Evolutionary conservation across 1,284 basidiomycete species (phyloP).

Genomic region (Inonotus hispidus): DNA sequence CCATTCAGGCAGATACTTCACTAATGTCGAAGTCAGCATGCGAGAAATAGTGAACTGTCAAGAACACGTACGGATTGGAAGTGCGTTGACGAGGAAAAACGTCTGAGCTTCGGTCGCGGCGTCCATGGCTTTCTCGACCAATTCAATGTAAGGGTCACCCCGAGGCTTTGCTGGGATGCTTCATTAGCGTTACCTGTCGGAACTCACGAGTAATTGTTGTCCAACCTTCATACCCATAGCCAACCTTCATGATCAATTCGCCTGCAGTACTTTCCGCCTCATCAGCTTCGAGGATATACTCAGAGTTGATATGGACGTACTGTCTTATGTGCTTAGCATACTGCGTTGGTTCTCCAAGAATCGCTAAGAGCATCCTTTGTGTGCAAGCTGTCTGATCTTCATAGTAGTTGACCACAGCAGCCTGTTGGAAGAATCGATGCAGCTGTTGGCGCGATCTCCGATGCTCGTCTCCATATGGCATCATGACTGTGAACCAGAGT

Average conservation of each 20-base stretch:
- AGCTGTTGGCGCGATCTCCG: neutral
- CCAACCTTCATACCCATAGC: conserved; percentile 13
- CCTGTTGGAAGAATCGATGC: conserved; percentile 1
- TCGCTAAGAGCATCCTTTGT: neutral
- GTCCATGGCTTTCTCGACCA: conserved; percentile 14
- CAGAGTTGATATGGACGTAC: neutral
- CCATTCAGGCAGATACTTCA: conserved; percentile 21
- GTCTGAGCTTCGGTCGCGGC: conserved; percentile 16
- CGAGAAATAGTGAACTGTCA: neutral
- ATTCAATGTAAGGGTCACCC: conserved; percentile 9
- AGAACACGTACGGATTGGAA: conserved; percentile 8
- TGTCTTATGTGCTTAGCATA: conserved; percentile 3
- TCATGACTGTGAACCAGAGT: conserved; percentile 5
- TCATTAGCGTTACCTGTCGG: neutral
- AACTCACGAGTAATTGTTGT: neutral
- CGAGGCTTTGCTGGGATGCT: neutral
- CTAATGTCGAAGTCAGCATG: neutral
- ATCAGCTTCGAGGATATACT: neutral
- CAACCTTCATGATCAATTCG: conserved; percentile 8
- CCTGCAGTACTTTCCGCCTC: neutral
- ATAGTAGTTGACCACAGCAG: neutral
- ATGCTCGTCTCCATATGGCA: conserved; percentile 12
- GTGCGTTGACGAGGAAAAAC: conserved; percentile 16
- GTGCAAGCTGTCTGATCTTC: neutral
- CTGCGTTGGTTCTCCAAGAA: neutral